A percentile compares a stretch with the other conserved stretches of the same genome.
Conservation (phyloP, 1,284 basidiomycete species). For the Flammula alnicola region DNA sequence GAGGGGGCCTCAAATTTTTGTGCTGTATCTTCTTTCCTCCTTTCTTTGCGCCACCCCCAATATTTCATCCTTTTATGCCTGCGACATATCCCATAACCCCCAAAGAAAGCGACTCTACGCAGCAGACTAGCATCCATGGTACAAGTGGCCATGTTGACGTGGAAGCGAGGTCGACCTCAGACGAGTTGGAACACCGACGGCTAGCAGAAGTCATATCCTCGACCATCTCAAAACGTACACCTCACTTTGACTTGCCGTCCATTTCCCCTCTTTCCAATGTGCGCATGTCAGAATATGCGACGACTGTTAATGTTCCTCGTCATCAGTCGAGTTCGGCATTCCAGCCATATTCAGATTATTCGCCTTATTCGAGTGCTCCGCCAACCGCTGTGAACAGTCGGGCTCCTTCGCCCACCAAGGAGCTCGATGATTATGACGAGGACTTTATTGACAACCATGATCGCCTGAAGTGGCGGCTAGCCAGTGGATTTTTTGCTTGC, state of each 20-base stretch:
- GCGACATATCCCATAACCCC: background rate
- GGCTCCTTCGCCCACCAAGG: conserved; percentile 23
- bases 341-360: conserved; percentile 19
- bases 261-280: conserved; percentile 35
- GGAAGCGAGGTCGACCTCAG: background rate
- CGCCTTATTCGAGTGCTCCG: conserved; percentile 25
- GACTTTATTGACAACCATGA: conserved; percentile 18
- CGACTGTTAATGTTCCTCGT: conserved; percentile 33
- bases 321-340: conserved; percentile 26
- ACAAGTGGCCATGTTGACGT: background rate
- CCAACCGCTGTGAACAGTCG: conserved; percentile 25
- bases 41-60: too few species aligned
- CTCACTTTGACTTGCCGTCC: conserved; percentile 9
- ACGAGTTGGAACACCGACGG: conserved; percentile 1
- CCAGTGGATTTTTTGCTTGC: conserved; percentile 50
- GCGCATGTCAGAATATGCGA: conserved; percentile 36
- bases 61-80: conserved; percentile 4
- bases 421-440: conserved; percentile 20
- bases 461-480: conserved; percentile 43
- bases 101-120: background rate
- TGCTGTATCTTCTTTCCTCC: background rate
- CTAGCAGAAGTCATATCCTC: conserved; percentile 8
- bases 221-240: background rate
- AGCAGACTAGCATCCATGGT: background rate
- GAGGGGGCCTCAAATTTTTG: background rate